phyloP scores from a whole-genome alignment of 1,284 basidiomycete genomes.

The Rhodotorula glutinis region DNA sequence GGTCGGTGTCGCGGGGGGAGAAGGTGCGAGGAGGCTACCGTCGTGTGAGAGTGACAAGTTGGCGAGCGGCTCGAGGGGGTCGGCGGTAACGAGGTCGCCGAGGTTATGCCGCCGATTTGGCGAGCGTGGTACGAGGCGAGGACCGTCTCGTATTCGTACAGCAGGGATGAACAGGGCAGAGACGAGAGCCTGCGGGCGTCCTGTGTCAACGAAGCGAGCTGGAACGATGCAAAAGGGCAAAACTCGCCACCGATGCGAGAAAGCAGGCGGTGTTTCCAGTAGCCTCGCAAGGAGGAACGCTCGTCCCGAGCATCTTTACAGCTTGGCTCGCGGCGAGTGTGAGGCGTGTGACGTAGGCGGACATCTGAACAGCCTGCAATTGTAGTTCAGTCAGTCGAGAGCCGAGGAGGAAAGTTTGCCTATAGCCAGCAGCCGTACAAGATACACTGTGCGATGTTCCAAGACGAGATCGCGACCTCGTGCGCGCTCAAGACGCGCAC shows the following conservation, averaged over 20 bases:
- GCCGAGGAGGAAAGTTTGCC: no score
- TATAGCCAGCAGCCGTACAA: no score
- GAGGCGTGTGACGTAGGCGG: constrained; percentile 8
- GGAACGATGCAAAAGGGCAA: no score
- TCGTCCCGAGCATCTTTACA: no score
- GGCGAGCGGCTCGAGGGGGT: constrained; percentile 34
- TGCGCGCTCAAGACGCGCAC: neutral
- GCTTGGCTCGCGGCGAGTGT: neutral
- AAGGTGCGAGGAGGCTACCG: neutral
- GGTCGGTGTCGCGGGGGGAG: neutral
- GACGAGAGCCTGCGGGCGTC: neutral
- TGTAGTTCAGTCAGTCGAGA: no score
- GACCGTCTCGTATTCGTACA: no score
- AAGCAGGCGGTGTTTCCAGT: no score
- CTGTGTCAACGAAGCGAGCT: no score
- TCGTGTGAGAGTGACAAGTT: constrained; percentile 10
- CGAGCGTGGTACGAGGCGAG: neutral
- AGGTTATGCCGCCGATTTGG: neutral
- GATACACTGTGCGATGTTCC: neutral
- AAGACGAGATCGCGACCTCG: neutral
- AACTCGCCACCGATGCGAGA: no score
- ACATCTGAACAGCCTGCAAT: constrained; percentile 13
- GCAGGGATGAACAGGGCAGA: neutral
- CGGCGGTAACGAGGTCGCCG: constrained; percentile 22
- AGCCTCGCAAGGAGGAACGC: no score